Conservation (phyloP, 306 rosid species). For the Hylodesmum podocarpum region DNA sequence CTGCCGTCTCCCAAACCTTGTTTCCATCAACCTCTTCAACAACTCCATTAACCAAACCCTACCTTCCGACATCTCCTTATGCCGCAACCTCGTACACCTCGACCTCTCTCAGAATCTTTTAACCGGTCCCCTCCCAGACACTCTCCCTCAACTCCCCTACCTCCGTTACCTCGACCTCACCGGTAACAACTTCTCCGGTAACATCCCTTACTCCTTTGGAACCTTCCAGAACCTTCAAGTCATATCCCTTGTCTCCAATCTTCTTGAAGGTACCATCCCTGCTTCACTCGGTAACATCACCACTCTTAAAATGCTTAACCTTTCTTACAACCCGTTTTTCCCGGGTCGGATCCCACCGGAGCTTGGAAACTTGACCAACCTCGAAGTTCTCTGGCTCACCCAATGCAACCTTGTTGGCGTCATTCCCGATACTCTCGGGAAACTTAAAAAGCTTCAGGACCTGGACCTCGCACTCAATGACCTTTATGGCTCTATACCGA, state of each 20-base stretch:
- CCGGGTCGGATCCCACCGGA: slow-evolving; percentile 78
- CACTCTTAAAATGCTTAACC: slow-evolving; percentile 69
- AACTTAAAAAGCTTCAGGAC: slow-evolving; percentile 51
- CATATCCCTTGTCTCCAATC: slow-evolving; percentile 64
- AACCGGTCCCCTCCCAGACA: slow-evolving; percentile 63
- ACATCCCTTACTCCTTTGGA: slow-evolving; percentile 56
- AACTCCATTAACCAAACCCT: slow-evolving; percentile 78
- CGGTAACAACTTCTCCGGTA: slow-evolving; percentile 84
- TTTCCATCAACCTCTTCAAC: slow-evolving; percentile 59
- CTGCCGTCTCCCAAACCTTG: slow-evolving; percentile 64
- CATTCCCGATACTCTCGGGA: slow-evolving; percentile 70
- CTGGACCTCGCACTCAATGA: slow-evolving; percentile 70
- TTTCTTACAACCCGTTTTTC: slow-evolving; percentile 79
- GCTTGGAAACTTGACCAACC: slow-evolving; percentile 67
- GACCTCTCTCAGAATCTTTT: slow-evolving; percentile 86
- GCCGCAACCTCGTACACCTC: slow-evolving; percentile 53
- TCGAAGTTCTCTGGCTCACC: slow-evolving; percentile 74
- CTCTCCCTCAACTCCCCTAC: slow-evolving; percentile 47
- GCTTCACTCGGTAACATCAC: slow-evolving; percentile 58
- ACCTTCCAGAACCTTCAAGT: slow-evolving; percentile 61
- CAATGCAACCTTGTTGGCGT: slow-evolving; percentile 64
- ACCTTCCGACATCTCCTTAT: slow-evolving; percentile 48
- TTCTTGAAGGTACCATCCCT: slow-evolving; percentile 60
- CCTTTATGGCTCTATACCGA: slow-evolving; percentile 67
- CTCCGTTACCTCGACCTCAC: slow-evolving; percentile 69